phyloP scores from a whole-genome alignment of 1,139 yeast species.

The Maudiozyma humilis region DNA sequence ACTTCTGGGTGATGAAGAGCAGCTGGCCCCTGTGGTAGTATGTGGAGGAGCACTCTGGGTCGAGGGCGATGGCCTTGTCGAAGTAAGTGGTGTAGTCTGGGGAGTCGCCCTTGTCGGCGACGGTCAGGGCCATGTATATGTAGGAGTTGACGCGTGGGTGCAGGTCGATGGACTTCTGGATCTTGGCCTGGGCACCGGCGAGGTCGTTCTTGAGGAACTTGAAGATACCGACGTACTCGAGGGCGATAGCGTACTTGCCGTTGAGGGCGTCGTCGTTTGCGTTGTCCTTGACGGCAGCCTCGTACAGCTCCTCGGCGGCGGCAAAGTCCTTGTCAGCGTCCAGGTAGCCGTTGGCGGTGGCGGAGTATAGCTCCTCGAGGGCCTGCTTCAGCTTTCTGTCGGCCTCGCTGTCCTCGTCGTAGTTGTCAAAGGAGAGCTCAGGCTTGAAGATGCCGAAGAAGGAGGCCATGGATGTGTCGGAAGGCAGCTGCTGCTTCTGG shows the following conservation, averaged over 20 bases:
- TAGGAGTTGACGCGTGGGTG: slow-evolving; percentile 77
- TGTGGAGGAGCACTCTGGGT: slow-evolving; percentile 70
- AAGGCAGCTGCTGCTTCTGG: slow-evolving; percentile 46
- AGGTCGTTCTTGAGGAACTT: slow-evolving; percentile 75
- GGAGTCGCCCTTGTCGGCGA: slow-evolving; percentile 60
- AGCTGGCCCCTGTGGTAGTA: slow-evolving; percentile 95
- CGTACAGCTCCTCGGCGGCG: slow-evolving; percentile 47
- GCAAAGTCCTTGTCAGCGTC: slow-evolving; percentile 61
- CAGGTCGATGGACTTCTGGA: slow-evolving; percentile 57
- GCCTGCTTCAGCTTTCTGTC: slow-evolving; percentile 65
- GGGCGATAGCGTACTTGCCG: slow-evolving; percentile 57
- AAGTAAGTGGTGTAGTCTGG: slow-evolving; percentile 43
- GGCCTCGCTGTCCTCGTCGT: slow-evolving; percentile 44
- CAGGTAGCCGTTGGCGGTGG: slow-evolving; percentile 65
- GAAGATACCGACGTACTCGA: slow-evolving; percentile 77
- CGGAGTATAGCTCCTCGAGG: slow-evolving; percentile 51
- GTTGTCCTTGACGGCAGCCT: slow-evolving; percentile 18
- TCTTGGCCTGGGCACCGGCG: slow-evolving; percentile 48
- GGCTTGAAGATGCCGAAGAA: slow-evolving; percentile 58
- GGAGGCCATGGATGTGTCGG: slow-evolving; percentile 76
- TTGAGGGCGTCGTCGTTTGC: slow-evolving; percentile 32
- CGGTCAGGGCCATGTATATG: slow-evolving; percentile 73
- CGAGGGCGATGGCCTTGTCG: slow-evolving; percentile 59
- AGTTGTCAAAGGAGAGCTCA: slow-evolving; percentile 28
- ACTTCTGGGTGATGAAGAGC: slow-evolving; percentile 70